Percentiles rank a stretch among this genome's conserved stretches.
Conservation (phyloP, 2,329 filamentous ascomycete species). For the Neurospora sp. region DNA sequence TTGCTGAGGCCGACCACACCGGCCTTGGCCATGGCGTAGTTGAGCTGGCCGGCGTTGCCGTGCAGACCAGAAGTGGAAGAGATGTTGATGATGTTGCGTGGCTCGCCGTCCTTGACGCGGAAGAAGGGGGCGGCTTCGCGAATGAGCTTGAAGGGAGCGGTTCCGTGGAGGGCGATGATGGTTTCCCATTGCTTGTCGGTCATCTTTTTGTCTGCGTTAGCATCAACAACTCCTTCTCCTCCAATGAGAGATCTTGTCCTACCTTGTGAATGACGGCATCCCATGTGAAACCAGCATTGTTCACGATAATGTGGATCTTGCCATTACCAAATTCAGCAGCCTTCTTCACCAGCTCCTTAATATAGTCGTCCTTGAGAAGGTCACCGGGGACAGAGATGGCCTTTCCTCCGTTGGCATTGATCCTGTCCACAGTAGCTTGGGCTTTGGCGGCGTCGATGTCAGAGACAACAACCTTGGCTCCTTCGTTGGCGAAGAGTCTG, state of each 20-base stretch:
- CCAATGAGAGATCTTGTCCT: not conserved
- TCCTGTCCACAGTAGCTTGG: slow-evolving; percentile 54
- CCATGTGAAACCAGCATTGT: slow-evolving; percentile 90
- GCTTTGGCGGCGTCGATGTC: slow-evolving; percentile 75
- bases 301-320: slow-evolving; percentile 86
- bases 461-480: slow-evolving; percentile 72
- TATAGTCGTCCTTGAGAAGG: slow-evolving; percentile 60
- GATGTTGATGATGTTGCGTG: slow-evolving; percentile 74
- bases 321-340: slow-evolving; percentile 72
- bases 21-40: slow-evolving; percentile 79
- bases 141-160: slow-evolving; percentile 75
- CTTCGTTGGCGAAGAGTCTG: slow-evolving; percentile 75
- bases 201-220: slow-evolving; percentile 38
- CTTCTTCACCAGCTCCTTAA: slow-evolving; percentile 60
- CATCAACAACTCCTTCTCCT: not conserved
- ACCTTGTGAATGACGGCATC: slow-evolving; percentile 80
- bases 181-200: slow-evolving; percentile 87
- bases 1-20: slow-evolving; percentile 76
- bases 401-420: slow-evolving; percentile 55
- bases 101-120: slow-evolving; percentile 72
- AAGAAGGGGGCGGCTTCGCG: slow-evolving; percentile 77
- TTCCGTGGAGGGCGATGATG: slow-evolving; percentile 74
- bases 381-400: slow-evolving; percentile 70
- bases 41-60: slow-evolving; percentile 84
- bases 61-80: slow-evolving; percentile 71